These are phyloP conservation scores for Saturnispora halmiae DNA, from an alignment of 805 yeast genomes.

Conservation along the genomic window DNA sequence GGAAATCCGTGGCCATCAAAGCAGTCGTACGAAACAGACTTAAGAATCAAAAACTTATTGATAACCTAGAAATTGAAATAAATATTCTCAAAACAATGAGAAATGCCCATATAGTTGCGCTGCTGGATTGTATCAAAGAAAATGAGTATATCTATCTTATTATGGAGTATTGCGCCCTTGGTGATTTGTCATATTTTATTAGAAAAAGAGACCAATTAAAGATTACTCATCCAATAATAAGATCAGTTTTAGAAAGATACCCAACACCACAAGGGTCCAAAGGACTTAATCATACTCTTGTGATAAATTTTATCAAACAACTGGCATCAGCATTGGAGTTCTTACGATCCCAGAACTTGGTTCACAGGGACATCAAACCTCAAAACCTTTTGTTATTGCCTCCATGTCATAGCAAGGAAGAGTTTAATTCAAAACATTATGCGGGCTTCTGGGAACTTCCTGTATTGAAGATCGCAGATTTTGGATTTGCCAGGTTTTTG, in stretches of 20 bases:
- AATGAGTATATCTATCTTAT: conserved; percentile 70
- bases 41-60: conserved; percentile 77
- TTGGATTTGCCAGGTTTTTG: conserved; percentile 92
- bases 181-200: conserved; percentile 85
- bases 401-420: conserved; percentile 57
- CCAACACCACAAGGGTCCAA: conserved; percentile 71
- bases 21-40: conserved; percentile 76
- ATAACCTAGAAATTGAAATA: conserved; percentile 88
- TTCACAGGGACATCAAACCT: conserved; percentile 93
- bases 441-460: conserved; percentile 87
- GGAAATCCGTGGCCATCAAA: conserved; percentile 74
- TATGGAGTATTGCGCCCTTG: conserved; percentile 95
- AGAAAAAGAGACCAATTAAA: conserved; percentile 64
- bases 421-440: conserved; percentile 48
- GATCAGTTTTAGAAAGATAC: conserved; percentile 65
- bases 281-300: conserved; percentile 73
- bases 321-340: conserved; percentile 77
- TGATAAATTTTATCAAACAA: conserved; percentile 79
- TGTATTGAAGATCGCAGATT: conserved; percentile 87
- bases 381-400: conserved; percentile 80
- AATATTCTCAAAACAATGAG: conserved; percentile 77
- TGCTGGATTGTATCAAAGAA: conserved; percentile 77
- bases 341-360: conserved; percentile 71
- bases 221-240: conserved; percentile 68
- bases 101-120: conserved; percentile 87